A percentile compares a stretch with the other conserved stretches of the same genome.
Evolutionary conservation across 805 yeast species (phyloP).

Genomic region (Candida maltosa): DNA sequence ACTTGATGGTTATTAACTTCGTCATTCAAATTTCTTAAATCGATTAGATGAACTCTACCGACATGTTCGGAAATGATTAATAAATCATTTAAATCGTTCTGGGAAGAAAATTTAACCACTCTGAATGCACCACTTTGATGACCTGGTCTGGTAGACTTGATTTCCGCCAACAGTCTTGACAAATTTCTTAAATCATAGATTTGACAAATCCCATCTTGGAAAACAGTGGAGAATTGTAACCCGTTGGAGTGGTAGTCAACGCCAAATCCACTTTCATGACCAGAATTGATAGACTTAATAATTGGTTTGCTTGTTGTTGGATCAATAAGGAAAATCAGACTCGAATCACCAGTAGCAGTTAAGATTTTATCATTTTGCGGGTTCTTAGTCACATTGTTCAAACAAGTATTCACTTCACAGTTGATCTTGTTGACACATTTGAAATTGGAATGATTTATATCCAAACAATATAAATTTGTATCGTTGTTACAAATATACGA

Average conservation of each 20-base stretch:
- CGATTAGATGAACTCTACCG: conserved; percentile 82
- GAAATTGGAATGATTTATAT: conserved; percentile 47
- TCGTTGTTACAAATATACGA: conserved; percentile 85
- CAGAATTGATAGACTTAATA: conserved; percentile 45
- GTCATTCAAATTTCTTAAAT: conserved; percentile 58
- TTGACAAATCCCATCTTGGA: conserved; percentile 80
- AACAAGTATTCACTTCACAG: conserved; percentile 55
- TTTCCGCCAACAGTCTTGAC: conserved; percentile 46
- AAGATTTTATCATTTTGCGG: conserved; percentile 35
- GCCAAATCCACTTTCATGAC: conserved; percentile 80
- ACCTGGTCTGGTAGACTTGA: conserved; percentile 57
- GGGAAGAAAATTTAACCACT: conserved; percentile 46
- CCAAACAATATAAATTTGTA: conserved; percentile 61
- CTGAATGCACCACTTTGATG: conserved; percentile 65
- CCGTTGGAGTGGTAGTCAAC: conserved; percentile 78
- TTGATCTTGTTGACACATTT: conserved; percentile 41
- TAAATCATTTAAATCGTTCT: conserved; percentile 67
- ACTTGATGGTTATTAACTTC: conserved; percentile 64
- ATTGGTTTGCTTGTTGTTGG: conserved; percentile 30
- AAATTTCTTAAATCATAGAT: conserved; percentile 74
- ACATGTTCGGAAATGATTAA: conserved; percentile 78
- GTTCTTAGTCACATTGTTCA: conserved; percentile 71
- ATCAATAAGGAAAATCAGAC: conserved; percentile 57
- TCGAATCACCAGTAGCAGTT: conserved; percentile 73
- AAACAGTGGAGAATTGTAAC: conserved; percentile 67